These are phyloP conservation scores for Diaporthe aspalathi DNA, from an alignment of 2,329 filamentous ascomycete species.

Conservation along the genomic window DNA sequence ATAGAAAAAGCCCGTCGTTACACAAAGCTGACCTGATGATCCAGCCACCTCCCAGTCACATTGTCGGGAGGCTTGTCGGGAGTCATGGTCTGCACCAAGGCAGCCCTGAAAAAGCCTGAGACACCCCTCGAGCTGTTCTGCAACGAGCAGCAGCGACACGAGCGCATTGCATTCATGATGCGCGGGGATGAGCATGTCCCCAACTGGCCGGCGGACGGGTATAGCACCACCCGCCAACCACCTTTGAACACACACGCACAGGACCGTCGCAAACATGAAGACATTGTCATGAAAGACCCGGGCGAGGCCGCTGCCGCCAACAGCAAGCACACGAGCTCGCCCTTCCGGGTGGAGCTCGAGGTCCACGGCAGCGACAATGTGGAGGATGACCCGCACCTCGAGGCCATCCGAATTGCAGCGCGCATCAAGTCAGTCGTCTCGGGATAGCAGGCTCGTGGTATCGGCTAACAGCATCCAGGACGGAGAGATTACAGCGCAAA, in stretches of 20 bases:
- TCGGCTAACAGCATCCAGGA: background rate
- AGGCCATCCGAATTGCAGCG: slow-evolving; percentile 24
- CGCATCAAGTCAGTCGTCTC: slow-evolving; percentile 21
- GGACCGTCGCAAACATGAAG: background rate
- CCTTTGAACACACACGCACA: background rate
- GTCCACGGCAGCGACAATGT: background rate
- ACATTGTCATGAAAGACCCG: slow-evolving; percentile 3
- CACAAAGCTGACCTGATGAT: slow-evolving; percentile 2
- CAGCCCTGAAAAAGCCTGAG: background rate
- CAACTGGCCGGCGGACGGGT: background rate
- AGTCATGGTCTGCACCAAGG: background rate
- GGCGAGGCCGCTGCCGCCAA: background rate
- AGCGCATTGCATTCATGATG: slow-evolving; percentile 36
- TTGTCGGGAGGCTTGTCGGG: slow-evolving; percentile 19
- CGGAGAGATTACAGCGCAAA: background rate
- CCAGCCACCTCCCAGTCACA: slow-evolving; percentile 13
- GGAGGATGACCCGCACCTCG: slow-evolving; percentile 16
- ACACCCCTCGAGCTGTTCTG: slow-evolving; percentile 33
- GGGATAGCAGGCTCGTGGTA: too few species aligned
- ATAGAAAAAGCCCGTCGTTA: background rate
- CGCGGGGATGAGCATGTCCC: background rate
- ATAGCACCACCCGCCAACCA: background rate
- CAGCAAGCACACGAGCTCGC: slow-evolving; percentile 1
- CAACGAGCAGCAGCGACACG: slow-evolving; percentile 34
- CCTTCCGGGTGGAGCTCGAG: slow-evolving; percentile 12